These are phyloP conservation scores for Cladosporium sp. DNA, from an alignment of 2,329 filamentous ascomycete species.

Conservation along the genomic window DNA sequence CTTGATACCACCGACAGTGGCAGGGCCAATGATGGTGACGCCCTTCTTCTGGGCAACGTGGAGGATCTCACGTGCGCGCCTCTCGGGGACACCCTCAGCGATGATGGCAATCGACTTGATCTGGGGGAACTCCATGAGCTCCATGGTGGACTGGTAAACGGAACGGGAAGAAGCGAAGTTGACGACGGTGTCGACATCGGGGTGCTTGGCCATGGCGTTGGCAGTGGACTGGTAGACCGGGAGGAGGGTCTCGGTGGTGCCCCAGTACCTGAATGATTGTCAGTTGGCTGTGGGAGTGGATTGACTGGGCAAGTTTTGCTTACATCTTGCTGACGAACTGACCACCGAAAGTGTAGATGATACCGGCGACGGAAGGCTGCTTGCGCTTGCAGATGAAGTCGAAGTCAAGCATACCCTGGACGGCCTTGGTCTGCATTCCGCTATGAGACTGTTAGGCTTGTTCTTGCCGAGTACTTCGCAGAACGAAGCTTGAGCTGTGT, in stretches of 20 bases:
- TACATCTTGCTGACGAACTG: constrained; percentile 99
- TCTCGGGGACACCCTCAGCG: constrained; percentile 97
- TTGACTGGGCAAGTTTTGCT: constrained; percentile 21
- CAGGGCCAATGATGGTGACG: constrained; percentile 96
- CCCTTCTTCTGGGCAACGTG: constrained; percentile 97
- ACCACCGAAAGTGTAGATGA: constrained; percentile 99
- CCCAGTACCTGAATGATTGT: constrained; percentile 73
- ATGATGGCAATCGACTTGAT: constrained; percentile 99
- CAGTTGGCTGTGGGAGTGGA: constrained; percentile 18
- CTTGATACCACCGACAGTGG: constrained; percentile 99
- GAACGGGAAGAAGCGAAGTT: constrained; percentile 99
- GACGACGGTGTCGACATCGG: constrained; percentile 94
- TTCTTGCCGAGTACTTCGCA: not conserved
- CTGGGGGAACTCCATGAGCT: constrained; percentile 95
- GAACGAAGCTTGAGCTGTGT: not conserved
- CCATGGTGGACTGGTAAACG: constrained; percentile 98
- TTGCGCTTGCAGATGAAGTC: constrained; percentile 99
- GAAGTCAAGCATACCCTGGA: constrained; percentile 79
- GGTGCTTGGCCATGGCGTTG: constrained; percentile 95
- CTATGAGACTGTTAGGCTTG: constrained; percentile 43
- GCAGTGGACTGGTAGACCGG: constrained; percentile 94
- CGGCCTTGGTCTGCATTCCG: constrained; percentile 86
- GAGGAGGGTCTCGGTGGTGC: constrained; percentile 96
- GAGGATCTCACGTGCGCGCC: constrained; percentile 97
- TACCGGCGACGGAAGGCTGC: constrained; percentile 94